Evolutionary conservation across 805 yeast species (phyloP).

Genomic region (Maudiozyma turicensis): DNA sequence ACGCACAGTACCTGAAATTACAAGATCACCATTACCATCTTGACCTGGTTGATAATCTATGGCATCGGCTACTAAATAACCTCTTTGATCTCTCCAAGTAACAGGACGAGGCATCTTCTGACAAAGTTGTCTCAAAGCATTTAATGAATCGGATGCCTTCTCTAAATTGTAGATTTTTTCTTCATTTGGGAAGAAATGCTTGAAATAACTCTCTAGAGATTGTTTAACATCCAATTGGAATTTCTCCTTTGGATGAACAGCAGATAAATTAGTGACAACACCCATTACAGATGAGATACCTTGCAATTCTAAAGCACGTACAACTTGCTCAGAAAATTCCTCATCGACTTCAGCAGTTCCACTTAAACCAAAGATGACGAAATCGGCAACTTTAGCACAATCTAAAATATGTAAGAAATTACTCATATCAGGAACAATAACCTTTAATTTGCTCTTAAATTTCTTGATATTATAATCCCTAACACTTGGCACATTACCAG

Average conservation of each 20-base stretch:
- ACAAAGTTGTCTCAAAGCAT: slow-evolving; percentile 65
- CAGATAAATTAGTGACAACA: slow-evolving; percentile 62
- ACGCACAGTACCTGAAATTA: slow-evolving; percentile 75
- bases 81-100: slow-evolving; percentile 89
- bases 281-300: slow-evolving; percentile 81
- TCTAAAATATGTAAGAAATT: slow-evolving; percentile 67
- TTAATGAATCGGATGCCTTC: slow-evolving; percentile 54
- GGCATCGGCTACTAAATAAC: slow-evolving; percentile 71
- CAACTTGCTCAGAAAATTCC: slow-evolving; percentile 75
- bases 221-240: slow-evolving; percentile 61
- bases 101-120: slow-evolving; percentile 81
- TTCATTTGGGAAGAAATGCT: slow-evolving; percentile 70
- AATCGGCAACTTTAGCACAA: slow-evolving; percentile 83
- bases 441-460: slow-evolving; percentile 66
- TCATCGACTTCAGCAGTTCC: slow-evolving; percentile 75
- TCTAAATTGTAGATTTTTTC: slow-evolving; percentile 72
- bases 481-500: slow-evolving; percentile 36
- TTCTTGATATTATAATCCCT: slow-evolving; percentile 45
- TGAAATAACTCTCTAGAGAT: slow-evolving; percentile 55
- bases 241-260: slow-evolving; percentile 61
- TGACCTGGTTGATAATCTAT: slow-evolving; percentile 30
- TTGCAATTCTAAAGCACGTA: slow-evolving; percentile 83
- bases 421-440: slow-evolving; percentile 59
- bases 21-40: slow-evolving; percentile 33
- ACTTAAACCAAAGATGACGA: slow-evolving; percentile 80